Base-by-base conservation (phyloP, 2,329 filamentous ascomycete genomes). In the Cryphonectria naterciae region DNA sequence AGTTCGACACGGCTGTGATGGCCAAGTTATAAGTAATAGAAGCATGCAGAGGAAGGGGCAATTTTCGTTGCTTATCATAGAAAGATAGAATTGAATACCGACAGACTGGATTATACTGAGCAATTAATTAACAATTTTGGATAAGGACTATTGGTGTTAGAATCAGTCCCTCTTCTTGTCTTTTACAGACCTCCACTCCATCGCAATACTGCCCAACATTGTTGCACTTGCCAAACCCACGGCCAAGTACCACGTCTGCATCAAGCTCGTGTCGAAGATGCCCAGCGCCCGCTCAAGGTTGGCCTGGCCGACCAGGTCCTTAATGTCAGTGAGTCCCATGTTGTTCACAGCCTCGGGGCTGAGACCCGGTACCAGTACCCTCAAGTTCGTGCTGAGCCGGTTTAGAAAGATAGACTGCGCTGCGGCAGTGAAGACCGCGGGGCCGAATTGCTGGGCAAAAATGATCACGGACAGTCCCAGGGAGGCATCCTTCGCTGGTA, bases 401-500 rank as follows among this genome's bases (percentile, higher is more conserved):
- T 82, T 83, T 2, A 79, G 73, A 52, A 84, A 81, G 0, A 79
- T 77, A 0, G 77, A 76, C 72, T 84, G 80, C 1, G 79, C 82
- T 19, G 79, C 78, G 1, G 81, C 80, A 41, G 83, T 77, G 72
- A 81, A 80, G 46, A 84, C 77, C 0, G 82, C 81, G 13, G 81
- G 82, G 8, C 83, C 83, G 28, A 84, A 76, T 7, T 79, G 82
- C 72, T 84, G 82, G 22, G 78, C 76, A 73, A 83, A 73, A 64
- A 69, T 65, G 32, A 69, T 67, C 39, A 70, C 61, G 10, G 63
- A 60, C 17, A 64, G 39, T 3, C 63, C 68, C 28, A 68, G 22
- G 8, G 37, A 25, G 15, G 46, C 39, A 32, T 67, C 68, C 28
- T 67, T 64, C 4, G 37, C 37, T 22, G 64, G 49, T 5, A 54